Evolutionary conservation across 495 filamentous ascomycete genomes (phyloP).

Genomic region (Aspergillus cavernicola): DNA sequence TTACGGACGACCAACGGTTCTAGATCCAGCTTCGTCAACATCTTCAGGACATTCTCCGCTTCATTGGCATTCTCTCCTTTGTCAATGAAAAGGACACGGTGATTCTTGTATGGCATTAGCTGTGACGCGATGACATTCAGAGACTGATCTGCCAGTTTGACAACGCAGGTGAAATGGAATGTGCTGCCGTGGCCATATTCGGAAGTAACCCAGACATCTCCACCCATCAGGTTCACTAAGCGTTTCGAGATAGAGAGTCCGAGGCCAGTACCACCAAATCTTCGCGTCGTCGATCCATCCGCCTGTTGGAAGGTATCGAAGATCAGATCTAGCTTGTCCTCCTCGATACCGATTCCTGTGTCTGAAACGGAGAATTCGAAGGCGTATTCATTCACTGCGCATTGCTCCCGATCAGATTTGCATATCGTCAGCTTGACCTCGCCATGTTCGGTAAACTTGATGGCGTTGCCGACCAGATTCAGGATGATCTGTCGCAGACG

Average conservation of each 20-base stretch:
- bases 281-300: slow-evolving; percentile 93
- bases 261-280: slow-evolving; percentile 94
- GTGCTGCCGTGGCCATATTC: slow-evolving; percentile 89
- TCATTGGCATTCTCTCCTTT: slow-evolving; percentile 75
- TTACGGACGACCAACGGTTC: slow-evolving; percentile 77
- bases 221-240: slow-evolving; percentile 95
- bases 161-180: slow-evolving; percentile 96
- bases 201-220: slow-evolving; percentile 95
- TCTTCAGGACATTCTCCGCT: slow-evolving; percentile 69
- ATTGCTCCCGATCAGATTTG: slow-evolving; percentile 63
- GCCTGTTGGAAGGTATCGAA: slow-evolving; percentile 99
- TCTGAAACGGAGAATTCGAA: slow-evolving; percentile 97
- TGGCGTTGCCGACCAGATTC: slow-evolving; percentile 58
- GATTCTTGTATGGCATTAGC: slow-evolving; percentile 78
- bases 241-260: slow-evolving; percentile 96
- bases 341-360: slow-evolving; percentile 95
- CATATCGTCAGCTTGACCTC: slow-evolving; percentile 93
- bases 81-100: slow-evolving; percentile 95
- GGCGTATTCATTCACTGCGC: slow-evolving; percentile 73
- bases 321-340: slow-evolving; percentile 94
- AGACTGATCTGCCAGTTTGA: slow-evolving; percentile 81
- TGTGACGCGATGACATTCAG: slow-evolving; percentile 76
- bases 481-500: slow-evolving; percentile 88
- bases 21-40: slow-evolving; percentile 76
- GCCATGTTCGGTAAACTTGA: slow-evolving; percentile 96